phyloP scores from a whole-genome alignment of 768 basidiomycete species.

The Phanerochaete sordida region DNA sequence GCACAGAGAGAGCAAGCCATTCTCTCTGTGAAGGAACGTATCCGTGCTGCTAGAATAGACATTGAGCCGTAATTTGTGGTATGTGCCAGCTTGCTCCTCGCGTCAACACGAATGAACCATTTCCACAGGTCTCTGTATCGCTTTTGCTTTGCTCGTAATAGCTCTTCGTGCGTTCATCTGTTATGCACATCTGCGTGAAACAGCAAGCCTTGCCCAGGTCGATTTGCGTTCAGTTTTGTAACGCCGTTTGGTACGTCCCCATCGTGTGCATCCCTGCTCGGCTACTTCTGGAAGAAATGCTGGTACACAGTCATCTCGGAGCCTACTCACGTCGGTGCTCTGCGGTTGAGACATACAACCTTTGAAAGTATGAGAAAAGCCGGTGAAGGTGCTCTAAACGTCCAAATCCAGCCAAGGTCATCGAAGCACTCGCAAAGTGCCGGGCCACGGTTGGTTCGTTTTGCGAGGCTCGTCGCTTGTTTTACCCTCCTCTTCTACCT shows the following conservation, averaged over 20 bases:
- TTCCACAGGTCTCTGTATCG: not conserved
- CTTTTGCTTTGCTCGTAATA: not conserved
- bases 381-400: no score
- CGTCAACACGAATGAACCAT: not conserved
- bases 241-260: not conserved
- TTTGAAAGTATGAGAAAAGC: no score
- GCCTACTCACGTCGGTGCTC: no score
- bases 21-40: constrained; percentile 29
- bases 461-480: not conserved
- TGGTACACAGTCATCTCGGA: no score
- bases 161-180: not conserved
- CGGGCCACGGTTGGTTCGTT: not conserved
- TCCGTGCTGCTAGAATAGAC: not conserved
- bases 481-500: not conserved
- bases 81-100: not conserved
- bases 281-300: no score
- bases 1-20: constrained; percentile 39
- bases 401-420: not conserved
- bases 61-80: not conserved
- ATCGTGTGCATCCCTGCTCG: no score
- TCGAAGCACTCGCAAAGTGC: constrained; percentile 2
- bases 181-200: not conserved
- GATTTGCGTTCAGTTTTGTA: no score
- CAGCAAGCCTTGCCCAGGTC: no score
- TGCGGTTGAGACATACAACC: no score